Evolutionary conservation across 371 early-diverging fungal species (phyloP).

Genomic region (Mucor lusitanicus): DNA sequence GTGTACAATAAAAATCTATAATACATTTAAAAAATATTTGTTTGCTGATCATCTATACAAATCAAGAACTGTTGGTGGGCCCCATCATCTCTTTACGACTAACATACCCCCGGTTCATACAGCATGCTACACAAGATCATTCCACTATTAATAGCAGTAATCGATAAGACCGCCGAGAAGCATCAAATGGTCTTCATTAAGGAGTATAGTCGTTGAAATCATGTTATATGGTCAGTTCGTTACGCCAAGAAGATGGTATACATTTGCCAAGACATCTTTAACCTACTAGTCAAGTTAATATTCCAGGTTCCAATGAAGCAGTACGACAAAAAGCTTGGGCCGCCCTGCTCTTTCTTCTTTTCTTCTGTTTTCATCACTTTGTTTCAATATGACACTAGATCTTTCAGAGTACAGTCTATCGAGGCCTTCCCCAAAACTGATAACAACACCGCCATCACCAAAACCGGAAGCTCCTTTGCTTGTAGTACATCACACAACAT

Average conservation of each 20-base stretch:
- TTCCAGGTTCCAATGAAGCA: neutral
- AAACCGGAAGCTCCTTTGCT: neutral
- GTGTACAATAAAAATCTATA: neutral
- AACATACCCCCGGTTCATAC: neutral
- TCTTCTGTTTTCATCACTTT: neutral
- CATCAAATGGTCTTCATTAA: neutral
- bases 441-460: conserved; percentile 1
- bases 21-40: neutral
- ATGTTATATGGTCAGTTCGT: neutral
- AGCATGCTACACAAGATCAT: neutral
- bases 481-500: neutral
- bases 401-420: conserved; percentile 1
- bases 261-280: conserved; percentile 6
- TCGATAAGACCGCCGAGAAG: neutral
- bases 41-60: neutral
- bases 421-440: neutral
- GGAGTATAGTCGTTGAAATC: neutral
- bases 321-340: neutral
- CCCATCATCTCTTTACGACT: neutral
- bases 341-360: neutral
- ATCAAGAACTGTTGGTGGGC: neutral
- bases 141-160: neutral
- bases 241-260: neutral
- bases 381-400: neutral
- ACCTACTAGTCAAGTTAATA: neutral